Conservation (phyloP, 306 rosid species). For the Crotalaria pallida region DNA sequence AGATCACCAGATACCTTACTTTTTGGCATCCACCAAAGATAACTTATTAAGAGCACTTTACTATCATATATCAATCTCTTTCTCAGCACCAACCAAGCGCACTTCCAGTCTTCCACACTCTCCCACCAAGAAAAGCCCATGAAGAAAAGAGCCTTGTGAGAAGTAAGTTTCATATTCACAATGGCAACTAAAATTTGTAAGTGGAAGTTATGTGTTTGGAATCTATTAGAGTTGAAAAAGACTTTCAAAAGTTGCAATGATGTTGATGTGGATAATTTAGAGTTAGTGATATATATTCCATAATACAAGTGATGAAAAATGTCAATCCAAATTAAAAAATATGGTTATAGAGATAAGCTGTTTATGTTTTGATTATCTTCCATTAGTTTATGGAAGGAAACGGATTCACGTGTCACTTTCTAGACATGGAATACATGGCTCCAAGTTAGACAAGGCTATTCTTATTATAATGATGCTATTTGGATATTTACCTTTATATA, state of each 20-base stretch:
- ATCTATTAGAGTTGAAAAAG: constrained; percentile 18
- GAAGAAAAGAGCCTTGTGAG: background rate
- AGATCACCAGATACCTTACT: background rate
- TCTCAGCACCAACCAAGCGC: constrained; percentile 22
- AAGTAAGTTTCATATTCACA: background rate
- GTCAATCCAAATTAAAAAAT: constrained; percentile 7
- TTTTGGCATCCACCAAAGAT: background rate
- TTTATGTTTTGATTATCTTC: background rate
- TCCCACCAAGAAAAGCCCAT: background rate
- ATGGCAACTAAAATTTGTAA: constrained; percentile 10
- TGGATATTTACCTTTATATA: too few relatives aligned
- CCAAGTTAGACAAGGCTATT: background rate
- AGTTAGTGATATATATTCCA: background rate
- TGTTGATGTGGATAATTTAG: constrained; percentile 17
- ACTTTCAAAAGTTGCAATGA: constrained; percentile 38
- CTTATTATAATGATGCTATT: too few relatives aligned
- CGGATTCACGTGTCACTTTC: background rate
- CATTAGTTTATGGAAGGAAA: background rate
- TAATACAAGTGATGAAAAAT: constrained; percentile 4
- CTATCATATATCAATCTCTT: constrained; percentile 9
- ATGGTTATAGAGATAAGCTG: background rate
- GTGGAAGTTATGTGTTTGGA: constrained; percentile 28
- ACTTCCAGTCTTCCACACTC: constrained; percentile 20
- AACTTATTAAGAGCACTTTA: background rate
- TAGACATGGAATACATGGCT: background rate